Base-by-base conservation (phyloP, 352 stramenopile genomes). In the Globisporangium perplexum region DNA sequence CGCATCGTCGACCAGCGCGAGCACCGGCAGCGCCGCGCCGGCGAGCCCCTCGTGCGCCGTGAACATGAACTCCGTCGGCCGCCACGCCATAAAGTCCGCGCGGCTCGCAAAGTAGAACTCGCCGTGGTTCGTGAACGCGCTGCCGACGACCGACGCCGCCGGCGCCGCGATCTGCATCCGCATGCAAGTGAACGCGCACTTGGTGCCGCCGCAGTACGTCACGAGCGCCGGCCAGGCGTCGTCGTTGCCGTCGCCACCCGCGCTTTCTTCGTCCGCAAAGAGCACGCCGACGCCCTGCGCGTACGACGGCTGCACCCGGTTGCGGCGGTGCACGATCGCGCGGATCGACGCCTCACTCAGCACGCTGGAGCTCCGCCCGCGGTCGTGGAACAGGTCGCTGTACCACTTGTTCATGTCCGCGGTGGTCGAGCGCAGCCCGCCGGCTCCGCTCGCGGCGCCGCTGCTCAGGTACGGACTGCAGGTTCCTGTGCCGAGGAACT, bases 371-470 rank as follows among this genome's bases (percentile, higher is more conserved):
- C 66, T 47, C 5, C 35, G 51, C 0, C 72, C 75, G 12, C 57
- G 66, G 6, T 61, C 57, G 38, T 74, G 59, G 28, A 86, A 83
- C 5, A 86, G 62, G 44, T 86, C 75, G 17, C 56, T 55, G 55
- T 77, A 86, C 49, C 78, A 65, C 41, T 63, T 66, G 50, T 83
- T 65, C 71, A 84, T 84, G 47, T 84, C 72, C 10, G 67, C 66
- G 12, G 57, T 52, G 1, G 75, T 83, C n/a, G 71, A 83, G 18
- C 71, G 61, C 1, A 86, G 28, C 0, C 75, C 75, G 17, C 72
- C 57, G 2, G 71, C 42, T 0, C 66, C 68, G 47, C 53, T 72
- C 22, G 60, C 50, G 2, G 55, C 66, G 31, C 33, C 71, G 47
- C 55, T 64, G 51, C 50, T 77, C 41, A 65, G 42, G 33, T 79